Evolutionary conservation across 148 eudicot genomes (phyloP).

Genomic region (Vaccinium vitisidaea): DNA sequence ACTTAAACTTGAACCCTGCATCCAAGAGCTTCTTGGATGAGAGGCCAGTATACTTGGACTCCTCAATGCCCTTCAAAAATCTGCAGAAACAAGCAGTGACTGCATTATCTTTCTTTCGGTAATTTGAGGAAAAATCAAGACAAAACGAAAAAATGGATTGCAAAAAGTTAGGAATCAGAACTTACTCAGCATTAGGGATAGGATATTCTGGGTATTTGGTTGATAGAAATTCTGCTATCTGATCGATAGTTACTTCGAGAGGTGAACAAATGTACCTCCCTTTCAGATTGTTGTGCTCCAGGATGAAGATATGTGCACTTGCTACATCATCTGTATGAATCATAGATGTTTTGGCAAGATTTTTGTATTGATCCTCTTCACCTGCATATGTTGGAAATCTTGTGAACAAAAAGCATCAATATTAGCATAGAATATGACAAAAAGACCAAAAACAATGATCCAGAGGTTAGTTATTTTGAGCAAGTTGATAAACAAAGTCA

Average conservation of each 20-base stretch:
- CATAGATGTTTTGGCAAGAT: conserved; percentile 14
- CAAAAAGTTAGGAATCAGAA: not conserved
- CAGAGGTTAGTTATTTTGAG: not conserved
- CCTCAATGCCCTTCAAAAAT: conserved; percentile 8
- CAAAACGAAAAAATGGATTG: not conserved
- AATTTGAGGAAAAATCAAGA: not conserved
- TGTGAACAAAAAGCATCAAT: not conserved
- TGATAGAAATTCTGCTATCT: conserved; percentile 27
- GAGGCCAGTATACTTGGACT: conserved; percentile 19
- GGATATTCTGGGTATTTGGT: conserved; percentile 39
- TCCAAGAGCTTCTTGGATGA: conserved; percentile 44
- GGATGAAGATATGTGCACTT: conserved; percentile 41
- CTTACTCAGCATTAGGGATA: conserved; percentile 28
- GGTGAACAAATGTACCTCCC: conserved; percentile 48
- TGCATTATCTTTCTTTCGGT: not conserved
- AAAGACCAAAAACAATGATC: too few relatives aligned
- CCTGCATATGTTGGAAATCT: conserved; percentile 4
- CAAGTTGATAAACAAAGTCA: not conserved
- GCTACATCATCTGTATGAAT: conserved; percentile 52
- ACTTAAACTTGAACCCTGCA: conserved; percentile 38
- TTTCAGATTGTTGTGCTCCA: conserved; percentile 34
- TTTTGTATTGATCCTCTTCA: conserved; percentile 9
- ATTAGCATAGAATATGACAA: too few relatives aligned
- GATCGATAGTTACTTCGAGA: conserved; percentile 17
- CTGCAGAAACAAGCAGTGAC: not conserved